Evolutionary conservation across 768 basidiomycete genomes (phyloP), one percentile per base, ranked within the genome.

Genomic region (Lactarius evosmus): DNA sequence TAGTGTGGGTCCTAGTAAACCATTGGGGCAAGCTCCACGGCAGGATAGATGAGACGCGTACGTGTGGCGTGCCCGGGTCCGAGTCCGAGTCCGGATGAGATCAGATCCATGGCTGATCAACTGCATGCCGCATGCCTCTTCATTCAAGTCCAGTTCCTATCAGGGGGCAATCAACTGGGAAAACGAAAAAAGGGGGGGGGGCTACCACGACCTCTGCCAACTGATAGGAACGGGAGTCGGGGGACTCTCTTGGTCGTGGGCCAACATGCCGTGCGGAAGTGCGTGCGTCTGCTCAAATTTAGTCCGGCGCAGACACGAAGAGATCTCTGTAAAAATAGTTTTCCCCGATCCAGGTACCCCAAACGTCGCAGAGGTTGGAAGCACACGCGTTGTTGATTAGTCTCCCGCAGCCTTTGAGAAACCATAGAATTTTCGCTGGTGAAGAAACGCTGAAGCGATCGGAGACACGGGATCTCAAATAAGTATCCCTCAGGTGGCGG

Each of bases 401-500:
- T 49, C 34, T 50, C n/a, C 29, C 44, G 3, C 6, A 6, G 41
- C 7, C 0, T 16, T 14, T 5, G 56, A n/a, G 40, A 32, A 27
- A 41, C 30, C 4, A 16, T 27, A 9, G 8, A 38, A 4, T 34
- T 40, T 52, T 60, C 34, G 8, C n/a, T 7, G n/a, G 30, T 11
- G 22, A 44, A 6, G 34, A 46, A 14, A 27, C 22, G 46, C 46
- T 49, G 25, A 49, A 22, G 46, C 19, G 17, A 34, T 17, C 52
- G 58, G 58, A 50, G 58, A n/a, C 30, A 27, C 36, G 29, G 30
- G n/a, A 25, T 32, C 34, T 58, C 34, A 17, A 60, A 60, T 49
- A 11, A 3, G 44, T 22, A 33, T 27, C 2, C 29, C 7, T 59
- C 34, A 7, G 25, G 17, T 14, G 17, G 17, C 33, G 25, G 7